Evolutionary conservation across 495 filamentous ascomycete genomes (phyloP).

Genomic region (Venustampulla echinocandica): DNA sequence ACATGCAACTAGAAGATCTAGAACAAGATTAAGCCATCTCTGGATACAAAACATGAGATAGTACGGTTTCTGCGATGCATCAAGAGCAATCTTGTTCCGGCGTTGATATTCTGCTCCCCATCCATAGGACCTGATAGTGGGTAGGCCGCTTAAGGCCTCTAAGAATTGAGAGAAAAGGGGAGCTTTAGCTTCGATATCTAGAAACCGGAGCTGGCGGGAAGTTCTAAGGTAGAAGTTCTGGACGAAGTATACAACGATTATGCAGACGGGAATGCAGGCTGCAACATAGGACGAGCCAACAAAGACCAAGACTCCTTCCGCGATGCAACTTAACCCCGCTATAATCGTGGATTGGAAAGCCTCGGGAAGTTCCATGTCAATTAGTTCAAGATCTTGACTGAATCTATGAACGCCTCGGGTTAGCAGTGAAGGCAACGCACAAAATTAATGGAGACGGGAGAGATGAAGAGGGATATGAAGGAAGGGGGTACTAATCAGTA

Average conservation of each 20-base stretch:
- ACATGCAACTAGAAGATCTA: conserved; percentile 39
- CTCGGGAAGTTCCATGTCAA: conserved; percentile 46
- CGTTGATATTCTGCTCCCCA: conserved; percentile 20
- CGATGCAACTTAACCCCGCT: background rate
- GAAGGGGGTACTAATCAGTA: no score
- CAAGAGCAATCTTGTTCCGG: conserved; percentile 33
- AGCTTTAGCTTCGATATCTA: conserved; percentile 50
- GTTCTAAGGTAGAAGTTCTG: conserved; percentile 55
- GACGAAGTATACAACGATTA: conserved; percentile 36
- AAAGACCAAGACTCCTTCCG: background rate
- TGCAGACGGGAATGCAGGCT: conserved; percentile 42
- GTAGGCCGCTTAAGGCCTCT: conserved; percentile 35
- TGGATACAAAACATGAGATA: conserved; percentile 40
- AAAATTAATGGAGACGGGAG: no score
- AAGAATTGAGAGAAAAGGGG: conserved; percentile 49
- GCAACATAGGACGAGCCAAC: background rate
- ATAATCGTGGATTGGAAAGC: conserved; percentile 17
- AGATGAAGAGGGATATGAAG: no score
- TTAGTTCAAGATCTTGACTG: conserved; percentile 47
- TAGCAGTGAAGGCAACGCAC: no score
- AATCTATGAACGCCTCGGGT: conserved; percentile 31
- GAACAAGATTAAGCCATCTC: conserved; percentile 29
- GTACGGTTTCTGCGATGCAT: conserved; percentile 46
- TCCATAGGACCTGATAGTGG: conserved; percentile 38
- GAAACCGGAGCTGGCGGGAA: conserved; percentile 51